phyloP scores from a whole-genome alignment of 106 monocot genomes.

The Amphibolis antarctica region DNA sequence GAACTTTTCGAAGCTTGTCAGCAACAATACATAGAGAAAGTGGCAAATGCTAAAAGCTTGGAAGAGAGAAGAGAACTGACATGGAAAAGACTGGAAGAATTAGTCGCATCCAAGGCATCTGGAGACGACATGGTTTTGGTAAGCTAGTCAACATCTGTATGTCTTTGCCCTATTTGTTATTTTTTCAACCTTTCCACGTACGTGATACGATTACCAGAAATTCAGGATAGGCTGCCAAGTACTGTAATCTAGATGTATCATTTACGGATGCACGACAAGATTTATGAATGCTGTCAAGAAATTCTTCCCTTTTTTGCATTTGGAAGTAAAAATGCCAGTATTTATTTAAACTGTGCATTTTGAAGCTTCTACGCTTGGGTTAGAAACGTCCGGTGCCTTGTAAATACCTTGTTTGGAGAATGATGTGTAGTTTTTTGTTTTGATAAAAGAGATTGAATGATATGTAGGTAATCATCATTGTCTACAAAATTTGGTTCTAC shows the following conservation, averaged over 20 bases:
- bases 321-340: not conserved
- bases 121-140: slow-evolving; percentile 16
- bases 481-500: too few species aligned
- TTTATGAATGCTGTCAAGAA: not conserved
- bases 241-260: slow-evolving; percentile 14
- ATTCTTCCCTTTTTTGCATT: not conserved
- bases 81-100: slow-evolving; percentile 43
- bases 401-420: too few species aligned
- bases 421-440: too few species aligned
- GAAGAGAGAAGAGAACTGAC: slow-evolving; percentile 12
- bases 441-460: too few species aligned
- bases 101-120: slow-evolving; percentile 27
- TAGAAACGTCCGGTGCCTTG: too few species aligned
- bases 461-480: too few species aligned
- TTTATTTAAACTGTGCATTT: not conserved
- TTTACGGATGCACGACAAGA: slow-evolving; percentile 5
- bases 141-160: not conserved
- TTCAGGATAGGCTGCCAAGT: not conserved
- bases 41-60: slow-evolving; percentile 3
- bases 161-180: slow-evolving; percentile 4
- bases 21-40: slow-evolving; percentile 4
- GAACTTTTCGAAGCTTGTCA: slow-evolving; percentile 31
- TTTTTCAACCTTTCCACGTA: not conserved
- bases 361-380: too few species aligned
- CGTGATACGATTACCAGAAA: not conserved